phyloP scores from a whole-genome alignment of 176 grass and related monocot species.

The Urochloa ruziziensis region DNA sequence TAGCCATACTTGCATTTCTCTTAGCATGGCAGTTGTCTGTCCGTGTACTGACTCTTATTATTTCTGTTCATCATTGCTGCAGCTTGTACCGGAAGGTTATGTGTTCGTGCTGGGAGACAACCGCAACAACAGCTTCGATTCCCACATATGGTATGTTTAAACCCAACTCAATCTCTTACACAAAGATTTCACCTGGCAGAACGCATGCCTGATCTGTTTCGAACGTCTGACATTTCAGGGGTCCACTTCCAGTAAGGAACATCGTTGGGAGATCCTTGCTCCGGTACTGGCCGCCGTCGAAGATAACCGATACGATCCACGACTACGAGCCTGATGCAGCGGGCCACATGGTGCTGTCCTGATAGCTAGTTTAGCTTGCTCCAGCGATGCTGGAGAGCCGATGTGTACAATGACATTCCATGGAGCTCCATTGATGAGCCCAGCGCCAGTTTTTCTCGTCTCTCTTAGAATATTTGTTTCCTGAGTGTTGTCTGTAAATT shows the following conservation, averaged over 20 bases:
- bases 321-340: constrained; percentile 5
- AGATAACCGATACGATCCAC: constrained; percentile 68
- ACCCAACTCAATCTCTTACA: background rate
- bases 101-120: constrained; percentile 98
- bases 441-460: background rate
- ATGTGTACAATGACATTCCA: background rate
- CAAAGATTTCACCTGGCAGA: background rate
- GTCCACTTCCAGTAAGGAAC: constrained; percentile 74
- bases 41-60: background rate
- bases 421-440: constrained; percentile 20
- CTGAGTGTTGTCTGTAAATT: constrained; percentile 26
- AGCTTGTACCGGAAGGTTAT: constrained; percentile 73
- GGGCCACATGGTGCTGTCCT: background rate
- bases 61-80: background rate
- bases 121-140: constrained; percentile 91
- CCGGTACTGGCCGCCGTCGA: constrained; percentile 93
- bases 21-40: background rate
- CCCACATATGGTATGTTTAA: constrained; percentile 76
- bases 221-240: constrained; percentile 57
- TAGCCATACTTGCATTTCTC: background rate
- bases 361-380: background rate
- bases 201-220: background rate
- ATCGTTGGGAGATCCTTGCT: constrained; percentile 81
- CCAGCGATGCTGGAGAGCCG: background rate
- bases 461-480: background rate